These are phyloP conservation scores for Gracilaria caudata DNA, from an alignment of 23 red algal genomes.

Conservation along the genomic window DNA sequence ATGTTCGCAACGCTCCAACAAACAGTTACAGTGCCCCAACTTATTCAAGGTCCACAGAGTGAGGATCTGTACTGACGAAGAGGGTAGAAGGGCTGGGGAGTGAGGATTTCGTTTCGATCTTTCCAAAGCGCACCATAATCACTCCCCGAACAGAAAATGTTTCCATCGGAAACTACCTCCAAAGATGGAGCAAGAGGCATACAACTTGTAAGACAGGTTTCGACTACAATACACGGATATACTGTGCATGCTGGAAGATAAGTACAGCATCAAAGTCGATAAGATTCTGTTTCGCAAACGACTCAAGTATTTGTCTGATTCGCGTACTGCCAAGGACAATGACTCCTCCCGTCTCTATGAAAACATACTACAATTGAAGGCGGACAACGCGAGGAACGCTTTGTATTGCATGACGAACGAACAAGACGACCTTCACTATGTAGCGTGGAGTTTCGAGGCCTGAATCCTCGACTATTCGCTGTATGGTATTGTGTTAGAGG, in stretches of 20 bases:
- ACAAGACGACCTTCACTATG: neutral
- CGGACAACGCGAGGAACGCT: neutral
- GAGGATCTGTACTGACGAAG: neutral
- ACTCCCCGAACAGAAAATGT: neutral
- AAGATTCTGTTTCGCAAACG: neutral
- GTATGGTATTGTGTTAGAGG: neutral
- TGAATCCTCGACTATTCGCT: neutral
- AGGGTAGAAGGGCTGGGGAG: neutral
- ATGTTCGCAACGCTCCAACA: too few species aligned
- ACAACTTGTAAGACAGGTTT: neutral
- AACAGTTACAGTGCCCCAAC: too few species aligned
- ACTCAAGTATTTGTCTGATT: neutral
- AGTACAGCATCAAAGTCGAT: constrained; percentile 19
- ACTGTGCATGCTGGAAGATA: neutral
- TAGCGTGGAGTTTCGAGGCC: neutral
- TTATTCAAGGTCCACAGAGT: neutral
- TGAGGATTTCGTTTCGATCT: neutral
- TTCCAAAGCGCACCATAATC: neutral
- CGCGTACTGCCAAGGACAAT: neutral
- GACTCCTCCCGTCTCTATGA: neutral
- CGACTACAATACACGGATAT: constrained; percentile 22
- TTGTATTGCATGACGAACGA: neutral
- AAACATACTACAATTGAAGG: neutral
- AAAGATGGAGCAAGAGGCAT: neutral
- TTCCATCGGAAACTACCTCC: neutral